These are phyloP conservation scores for Marsdenia floribunda DNA, from an alignment of 257 asterid species.

Conservation along the genomic window DNA sequence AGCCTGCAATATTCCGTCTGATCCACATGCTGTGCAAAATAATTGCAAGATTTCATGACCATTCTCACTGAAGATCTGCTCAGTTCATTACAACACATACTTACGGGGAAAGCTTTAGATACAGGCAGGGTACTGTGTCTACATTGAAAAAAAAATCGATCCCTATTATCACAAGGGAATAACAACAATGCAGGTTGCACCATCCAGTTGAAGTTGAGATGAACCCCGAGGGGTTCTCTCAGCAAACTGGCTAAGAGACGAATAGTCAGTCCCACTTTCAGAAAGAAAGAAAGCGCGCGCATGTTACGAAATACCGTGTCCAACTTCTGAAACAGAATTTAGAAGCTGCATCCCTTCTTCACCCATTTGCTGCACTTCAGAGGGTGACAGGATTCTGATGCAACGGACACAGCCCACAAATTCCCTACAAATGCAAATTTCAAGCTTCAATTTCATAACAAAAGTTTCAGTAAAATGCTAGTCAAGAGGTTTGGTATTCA, in stretches of 20 bases:
- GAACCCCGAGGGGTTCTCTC: neutral
- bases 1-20: neutral
- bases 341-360: conserved; percentile 98
- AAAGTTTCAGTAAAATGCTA: neutral
- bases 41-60: neutral
- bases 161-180: conserved; percentile 1
- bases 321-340: conserved; percentile 48
- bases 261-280: neutral
- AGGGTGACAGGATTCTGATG: conserved; percentile 84
- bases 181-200: neutral
- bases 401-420: conserved; percentile 90
- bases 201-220: neutral
- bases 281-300: neutral
- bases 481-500: neutral
- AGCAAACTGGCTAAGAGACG: neutral
- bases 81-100: neutral
- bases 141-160: neutral
- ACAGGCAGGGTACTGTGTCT: neutral
- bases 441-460: neutral
- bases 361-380: conserved; percentile 98
- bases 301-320: conserved; percentile 26
- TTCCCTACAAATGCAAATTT: conserved; percentile 43
- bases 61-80: neutral
- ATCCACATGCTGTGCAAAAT: neutral
- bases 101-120: neutral